Evolutionary conservation across 2,329 filamentous ascomycete genomes (phyloP).

Genomic region (Fusarium tupiense): DNA sequence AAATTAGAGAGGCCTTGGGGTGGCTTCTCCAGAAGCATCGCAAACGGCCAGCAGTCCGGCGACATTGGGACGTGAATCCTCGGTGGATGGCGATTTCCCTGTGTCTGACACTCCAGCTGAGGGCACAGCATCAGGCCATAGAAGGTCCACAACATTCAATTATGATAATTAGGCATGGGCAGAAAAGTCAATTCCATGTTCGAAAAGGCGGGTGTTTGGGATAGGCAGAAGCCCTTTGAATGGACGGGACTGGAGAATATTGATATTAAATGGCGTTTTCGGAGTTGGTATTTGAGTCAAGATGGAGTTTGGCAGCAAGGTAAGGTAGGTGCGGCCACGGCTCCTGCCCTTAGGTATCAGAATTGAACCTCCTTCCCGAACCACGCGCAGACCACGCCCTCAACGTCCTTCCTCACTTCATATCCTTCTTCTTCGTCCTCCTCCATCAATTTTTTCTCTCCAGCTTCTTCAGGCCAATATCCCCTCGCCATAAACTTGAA

Average conservation of each 20-base stretch:
- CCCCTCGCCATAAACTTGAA: background rate
- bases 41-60: background rate
- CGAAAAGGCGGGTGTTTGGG: background rate
- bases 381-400: background rate
- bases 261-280: conserved; percentile 5
- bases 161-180: background rate
- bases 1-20: conserved; percentile 5
- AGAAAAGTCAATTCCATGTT: background rate
- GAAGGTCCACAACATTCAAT: background rate
- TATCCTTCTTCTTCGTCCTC: too few species aligned
- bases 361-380: background rate
- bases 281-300: background rate
- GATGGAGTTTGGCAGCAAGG: background rate
- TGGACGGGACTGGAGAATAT: too few species aligned
- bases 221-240: background rate
- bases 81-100: background rate
- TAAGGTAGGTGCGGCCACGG: background rate
- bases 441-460: background rate
- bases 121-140: background rate
- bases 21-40: background rate
- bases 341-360: background rate
- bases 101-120: background rate
- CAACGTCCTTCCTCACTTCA: background rate
- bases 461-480: background rate
- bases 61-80: background rate